Base-by-base conservation (phyloP, 257 asterid genomes). In the Pogostemon cablin region DNA sequence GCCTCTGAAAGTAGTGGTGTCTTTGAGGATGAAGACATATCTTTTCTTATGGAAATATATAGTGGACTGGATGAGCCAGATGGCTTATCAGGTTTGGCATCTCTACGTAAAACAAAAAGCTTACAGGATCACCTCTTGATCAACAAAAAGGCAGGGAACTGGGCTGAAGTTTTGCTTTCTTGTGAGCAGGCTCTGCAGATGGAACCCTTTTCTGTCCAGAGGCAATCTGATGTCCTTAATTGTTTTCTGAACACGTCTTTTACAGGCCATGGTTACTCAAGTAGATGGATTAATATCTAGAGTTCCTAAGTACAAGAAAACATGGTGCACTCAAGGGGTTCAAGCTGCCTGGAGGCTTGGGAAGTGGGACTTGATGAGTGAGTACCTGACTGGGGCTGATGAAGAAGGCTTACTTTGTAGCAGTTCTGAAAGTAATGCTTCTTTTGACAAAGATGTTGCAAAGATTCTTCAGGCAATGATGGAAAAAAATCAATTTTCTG, bases 291-390 rank as follows among this genome's bases (percentile, higher is more conserved):
- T 93, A 74, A 79, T 89, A 74, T 84, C 90, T 55, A 91, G 97
- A 81, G 79, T 84, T 81, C 95, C 96, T 68, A 67, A 82, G 77
- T 79, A 86, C 67, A 85, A 78, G 85, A 91, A 93, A 81, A 86
- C 96, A 56, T 93, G 99, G 99, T 93, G 99, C 78, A 93, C 88
- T 75, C 99, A 91, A 78, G 99, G 99, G 75, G 91, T 91, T 85
- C 99, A 93, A 82, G 99, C 99, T 79, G 99, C 99, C 63, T 93
- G 99, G 99, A 91, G 99, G 85, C 99, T 93, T 72, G 96, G 99
- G 34, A 89, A 88, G 84, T 93, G 99, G 99, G 99, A 93, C 75
- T 81, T 93, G 91, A 91, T 91, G 99, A 89, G 81, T 75, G 99
- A 93, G 79, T 93, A 93, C 75, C 83, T 93, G 65, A 75, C 59